Percentiles rank a stretch among this genome's conserved stretches.
Evolutionary conservation across 2,329 filamentous ascomycete species (phyloP).

Genomic region (Penicillium crustosum): DNA sequence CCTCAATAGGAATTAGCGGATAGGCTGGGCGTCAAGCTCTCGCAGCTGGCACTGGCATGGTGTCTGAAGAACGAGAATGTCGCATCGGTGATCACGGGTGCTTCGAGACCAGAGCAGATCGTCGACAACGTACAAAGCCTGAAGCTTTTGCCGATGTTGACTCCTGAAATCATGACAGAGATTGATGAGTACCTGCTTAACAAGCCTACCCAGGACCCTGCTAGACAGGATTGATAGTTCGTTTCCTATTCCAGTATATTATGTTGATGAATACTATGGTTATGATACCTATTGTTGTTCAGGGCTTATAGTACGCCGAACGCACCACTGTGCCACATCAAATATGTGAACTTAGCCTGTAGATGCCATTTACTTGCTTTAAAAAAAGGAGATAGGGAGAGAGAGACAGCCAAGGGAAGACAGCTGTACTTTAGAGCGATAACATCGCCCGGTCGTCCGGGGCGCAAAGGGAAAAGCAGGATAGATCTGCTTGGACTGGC

Average conservation of each 20-base stretch:
- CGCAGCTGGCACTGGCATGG: slow-evolving; percentile 61
- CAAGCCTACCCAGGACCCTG: neutral
- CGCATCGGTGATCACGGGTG: slow-evolving; percentile 44
- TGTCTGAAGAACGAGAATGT: slow-evolving; percentile 60
- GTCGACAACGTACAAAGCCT: slow-evolving; percentile 48
- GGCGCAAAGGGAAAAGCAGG: too few relatives aligned
- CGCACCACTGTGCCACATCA: neutral
- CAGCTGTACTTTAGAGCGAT: too few relatives aligned
- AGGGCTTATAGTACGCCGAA: neutral
- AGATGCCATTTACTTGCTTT: neutral
- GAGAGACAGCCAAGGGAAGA: too few relatives aligned
- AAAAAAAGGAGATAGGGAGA: too few relatives aligned
- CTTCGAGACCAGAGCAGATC: slow-evolving; percentile 47
- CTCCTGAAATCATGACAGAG: slow-evolving; percentile 43
- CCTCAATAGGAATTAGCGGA: neutral
- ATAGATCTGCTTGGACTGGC: too few relatives aligned
- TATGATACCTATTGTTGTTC: neutral
- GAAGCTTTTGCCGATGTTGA: slow-evolving; percentile 29
- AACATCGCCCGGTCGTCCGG: too few relatives aligned
- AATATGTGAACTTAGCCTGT: neutral
- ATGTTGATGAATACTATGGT: neutral
- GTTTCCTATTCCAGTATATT: too few relatives aligned
- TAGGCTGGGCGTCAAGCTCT: neutral
- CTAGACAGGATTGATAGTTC: neutral
- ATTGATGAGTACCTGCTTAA: slow-evolving; percentile 30